Conservation (phyloP, 148 eudicot genomes). For the Spergularia marina region DNA sequence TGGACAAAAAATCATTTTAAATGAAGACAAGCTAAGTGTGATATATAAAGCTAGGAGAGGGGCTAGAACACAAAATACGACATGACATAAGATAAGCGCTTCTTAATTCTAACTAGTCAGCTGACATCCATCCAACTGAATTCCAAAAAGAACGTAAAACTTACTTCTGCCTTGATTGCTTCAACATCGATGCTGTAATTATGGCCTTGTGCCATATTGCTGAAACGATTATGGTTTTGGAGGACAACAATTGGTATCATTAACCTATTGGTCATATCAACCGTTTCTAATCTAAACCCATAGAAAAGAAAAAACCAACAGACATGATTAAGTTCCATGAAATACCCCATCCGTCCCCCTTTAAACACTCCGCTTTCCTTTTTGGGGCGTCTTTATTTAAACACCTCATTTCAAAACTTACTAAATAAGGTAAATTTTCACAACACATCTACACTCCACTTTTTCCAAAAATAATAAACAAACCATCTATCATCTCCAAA, state of each 20-base stretch:
- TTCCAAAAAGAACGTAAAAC: not conserved
- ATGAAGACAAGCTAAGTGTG: not conserved
- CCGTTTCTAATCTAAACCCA: too few species aligned
- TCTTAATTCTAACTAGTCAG: not conserved
- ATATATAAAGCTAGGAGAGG: not conserved
- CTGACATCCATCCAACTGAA: not conserved
- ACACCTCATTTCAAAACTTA: too few species aligned
- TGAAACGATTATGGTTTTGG: slow-evolving; percentile 92
- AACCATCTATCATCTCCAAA: too few species aligned
- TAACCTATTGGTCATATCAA: slow-evolving; percentile 84
- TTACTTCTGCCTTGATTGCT: slow-evolving; percentile 86
- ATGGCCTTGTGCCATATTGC: slow-evolving; percentile 77
- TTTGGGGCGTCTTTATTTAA: too few species aligned
- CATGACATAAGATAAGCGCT: not conserved
- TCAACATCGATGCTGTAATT: slow-evolving; percentile 83
- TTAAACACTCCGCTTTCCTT: too few species aligned
- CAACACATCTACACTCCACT: too few species aligned
- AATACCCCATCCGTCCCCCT: too few species aligned
- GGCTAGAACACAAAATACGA: not conserved
- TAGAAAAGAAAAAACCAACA: too few species aligned
- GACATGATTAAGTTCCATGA: too few species aligned
- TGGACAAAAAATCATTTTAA: not conserved
- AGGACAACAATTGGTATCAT: slow-evolving; percentile 92
- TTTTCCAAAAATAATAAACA: too few species aligned
- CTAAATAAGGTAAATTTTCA: too few species aligned